These are phyloP conservation scores for Scenedesmus sp. DNA, from an alignment of 163 green algal genomes.

Conservation along the genomic window DNA sequence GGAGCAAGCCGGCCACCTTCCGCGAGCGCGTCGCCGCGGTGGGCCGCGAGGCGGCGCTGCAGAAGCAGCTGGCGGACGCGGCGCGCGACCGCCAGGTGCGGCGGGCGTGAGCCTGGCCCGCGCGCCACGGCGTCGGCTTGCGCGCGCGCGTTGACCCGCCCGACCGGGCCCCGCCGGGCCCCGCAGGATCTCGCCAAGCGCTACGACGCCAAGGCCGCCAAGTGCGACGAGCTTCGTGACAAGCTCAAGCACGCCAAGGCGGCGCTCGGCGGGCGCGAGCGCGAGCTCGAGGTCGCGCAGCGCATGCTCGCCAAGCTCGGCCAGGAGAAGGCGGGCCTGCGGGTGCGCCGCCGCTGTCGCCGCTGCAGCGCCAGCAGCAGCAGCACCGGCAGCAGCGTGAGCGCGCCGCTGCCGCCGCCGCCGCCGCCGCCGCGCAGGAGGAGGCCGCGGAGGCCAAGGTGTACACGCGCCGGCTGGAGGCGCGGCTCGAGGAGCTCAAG, in stretches of 20 bases:
- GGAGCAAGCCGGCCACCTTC: not conserved
- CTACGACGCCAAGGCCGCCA: slow-evolving; percentile 36
- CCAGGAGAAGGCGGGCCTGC: slow-evolving; percentile 19
- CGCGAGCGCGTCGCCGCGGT: slow-evolving; percentile 29
- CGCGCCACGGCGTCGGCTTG: not conserved
- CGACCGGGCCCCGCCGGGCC: no score
- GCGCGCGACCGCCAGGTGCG: slow-evolving; percentile 14
- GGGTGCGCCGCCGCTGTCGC: not conserved
- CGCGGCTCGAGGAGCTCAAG: slow-evolving; percentile 24
- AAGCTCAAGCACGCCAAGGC: slow-evolving; percentile 36
- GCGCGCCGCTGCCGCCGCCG: not conserved
- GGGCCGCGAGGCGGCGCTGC: slow-evolving; percentile 22
- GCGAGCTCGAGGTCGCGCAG: slow-evolving; percentile 34
- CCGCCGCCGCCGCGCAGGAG: slow-evolving; percentile 5
- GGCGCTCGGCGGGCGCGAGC: slow-evolving; percentile 11
- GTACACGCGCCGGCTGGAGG: slow-evolving; percentile 17
- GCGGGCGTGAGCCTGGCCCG: no score
- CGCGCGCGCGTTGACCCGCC: no score
- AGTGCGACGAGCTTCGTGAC: slow-evolving; percentile 35
- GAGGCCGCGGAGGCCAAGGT: slow-evolving; percentile 27
- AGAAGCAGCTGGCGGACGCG: slow-evolving; percentile 40
- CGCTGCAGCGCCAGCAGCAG: not conserved
- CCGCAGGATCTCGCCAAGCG: slow-evolving; percentile 27
- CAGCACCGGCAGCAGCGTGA: not conserved
- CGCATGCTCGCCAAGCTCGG: slow-evolving; percentile 19